phyloP scores from a whole-genome alignment of 2,329 filamentous ascomycete species.

The Diplodia corticola region DNA sequence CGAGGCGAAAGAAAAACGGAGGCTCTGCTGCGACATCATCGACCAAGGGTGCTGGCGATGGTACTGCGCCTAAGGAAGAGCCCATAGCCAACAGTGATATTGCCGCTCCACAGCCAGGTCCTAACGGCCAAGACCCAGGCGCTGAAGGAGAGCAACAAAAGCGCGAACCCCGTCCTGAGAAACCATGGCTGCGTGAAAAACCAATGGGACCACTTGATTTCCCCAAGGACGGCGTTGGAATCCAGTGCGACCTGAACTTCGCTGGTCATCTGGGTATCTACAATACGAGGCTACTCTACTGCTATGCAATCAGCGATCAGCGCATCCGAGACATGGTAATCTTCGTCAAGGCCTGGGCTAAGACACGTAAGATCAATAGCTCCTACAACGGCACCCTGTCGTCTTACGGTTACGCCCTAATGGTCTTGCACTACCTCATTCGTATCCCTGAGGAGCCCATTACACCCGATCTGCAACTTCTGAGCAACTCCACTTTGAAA shows the following conservation, averaged over 20 bases:
- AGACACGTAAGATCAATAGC: constrained; percentile 79
- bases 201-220: constrained; percentile 65
- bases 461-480: constrained; percentile 74
- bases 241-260: constrained; percentile 92
- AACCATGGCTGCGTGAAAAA: constrained; percentile 49
- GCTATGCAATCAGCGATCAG: constrained; percentile 76
- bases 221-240: constrained; percentile 72
- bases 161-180: constrained; percentile 29
- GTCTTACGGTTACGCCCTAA: constrained; percentile 87
- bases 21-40: background rate
- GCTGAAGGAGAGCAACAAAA: background rate
- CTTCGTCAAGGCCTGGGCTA: constrained; percentile 91
- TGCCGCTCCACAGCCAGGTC: background rate
- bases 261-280: constrained; percentile 79
- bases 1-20: background rate
- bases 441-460: constrained; percentile 80
- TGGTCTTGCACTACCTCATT: constrained; percentile 88
- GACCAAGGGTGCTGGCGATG: background rate
- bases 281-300: constrained; percentile 79
- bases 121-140: background rate
- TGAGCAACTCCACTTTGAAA: background rate
- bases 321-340: constrained; percentile 77
- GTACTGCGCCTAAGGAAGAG: background rate
- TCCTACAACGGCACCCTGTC: constrained; percentile 83
- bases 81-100: background rate